Evolutionary conservation across 2,329 filamentous ascomycete genomes (phyloP).

Genomic region (Fusarium fujikuroi): DNA sequence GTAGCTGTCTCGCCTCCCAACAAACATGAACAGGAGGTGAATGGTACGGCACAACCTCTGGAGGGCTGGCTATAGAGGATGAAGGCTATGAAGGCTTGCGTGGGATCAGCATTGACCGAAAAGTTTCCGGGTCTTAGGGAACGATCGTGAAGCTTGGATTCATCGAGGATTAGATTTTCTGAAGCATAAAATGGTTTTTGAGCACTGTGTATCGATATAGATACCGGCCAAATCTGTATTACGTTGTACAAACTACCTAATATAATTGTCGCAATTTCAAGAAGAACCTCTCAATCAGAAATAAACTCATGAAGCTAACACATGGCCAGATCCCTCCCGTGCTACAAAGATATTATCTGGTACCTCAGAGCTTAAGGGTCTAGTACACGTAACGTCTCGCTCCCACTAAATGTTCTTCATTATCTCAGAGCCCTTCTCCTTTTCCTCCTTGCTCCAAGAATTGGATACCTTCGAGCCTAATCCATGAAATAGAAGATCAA

Average conservation of each 20-base stretch:
- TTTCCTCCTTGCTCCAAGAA: background rate
- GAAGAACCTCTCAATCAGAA: accelerated
- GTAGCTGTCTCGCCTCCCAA: too few relatives aligned
- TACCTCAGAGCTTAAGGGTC: accelerated
- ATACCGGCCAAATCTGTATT: background rate
- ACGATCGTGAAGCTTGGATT: background rate
- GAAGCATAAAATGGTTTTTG: accelerated
- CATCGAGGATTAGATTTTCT: background rate
- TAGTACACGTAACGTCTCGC: background rate
- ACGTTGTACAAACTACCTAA: accelerated
- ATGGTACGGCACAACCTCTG: too few relatives aligned
- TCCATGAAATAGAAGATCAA: background rate
- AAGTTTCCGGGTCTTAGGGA: background rate
- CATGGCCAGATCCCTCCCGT: accelerated
- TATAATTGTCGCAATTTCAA: accelerated
- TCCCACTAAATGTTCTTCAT: background rate
- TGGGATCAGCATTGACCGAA: background rate
- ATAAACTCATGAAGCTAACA: background rate
- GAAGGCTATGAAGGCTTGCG: background rate
- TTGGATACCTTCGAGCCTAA: background rate
- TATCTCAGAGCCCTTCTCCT: accelerated
- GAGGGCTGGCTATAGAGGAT: too few relatives aligned
- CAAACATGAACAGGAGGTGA: too few relatives aligned
- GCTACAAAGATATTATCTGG: background rate
- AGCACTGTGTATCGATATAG: accelerated